Percentiles rank a stretch among this genome's conserved stretches.
These are phyloP conservation scores for Amborella trichopoda DNA, from an alignment of 164 flowering plant species.

Conservation along the genomic window DNA sequence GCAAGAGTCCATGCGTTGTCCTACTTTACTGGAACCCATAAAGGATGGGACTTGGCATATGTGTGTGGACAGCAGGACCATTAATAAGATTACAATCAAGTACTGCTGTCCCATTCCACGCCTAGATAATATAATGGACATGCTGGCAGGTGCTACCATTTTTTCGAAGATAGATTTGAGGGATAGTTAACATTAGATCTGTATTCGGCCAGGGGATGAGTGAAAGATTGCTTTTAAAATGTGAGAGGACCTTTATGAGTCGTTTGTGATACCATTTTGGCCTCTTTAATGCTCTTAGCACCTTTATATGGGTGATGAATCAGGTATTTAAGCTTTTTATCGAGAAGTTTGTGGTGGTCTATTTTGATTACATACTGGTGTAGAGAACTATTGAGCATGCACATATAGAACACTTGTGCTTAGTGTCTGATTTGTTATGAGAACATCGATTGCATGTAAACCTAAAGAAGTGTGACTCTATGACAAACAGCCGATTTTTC, in stretches of 20 bases:
- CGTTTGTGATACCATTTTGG: background rate
- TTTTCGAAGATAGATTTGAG: background rate
- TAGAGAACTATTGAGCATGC: background rate
- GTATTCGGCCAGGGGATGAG: background rate
- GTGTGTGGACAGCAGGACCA: too few relatives aligned
- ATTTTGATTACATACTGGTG: background rate
- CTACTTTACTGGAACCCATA: too few relatives aligned
- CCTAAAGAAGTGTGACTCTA: background rate
- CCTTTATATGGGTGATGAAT: constrained; percentile 3
- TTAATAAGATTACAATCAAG: too few relatives aligned
- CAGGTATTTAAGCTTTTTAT: background rate
- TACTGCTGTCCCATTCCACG: background rate
- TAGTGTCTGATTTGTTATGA: background rate
- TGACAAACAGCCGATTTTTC: background rate
- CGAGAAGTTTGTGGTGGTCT: constrained; percentile 1
- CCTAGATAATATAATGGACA: background rate
- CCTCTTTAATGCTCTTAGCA: constrained; percentile 5
- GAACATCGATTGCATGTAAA: background rate
- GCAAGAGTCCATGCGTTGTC: background rate
- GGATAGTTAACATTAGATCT: background rate
- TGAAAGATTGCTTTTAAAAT: background rate
- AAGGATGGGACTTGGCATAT: too few relatives aligned
- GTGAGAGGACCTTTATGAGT: background rate
- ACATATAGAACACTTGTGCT: background rate
- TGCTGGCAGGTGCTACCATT: too few relatives aligned